Base-by-base conservation (phyloP, 192 early-diverging fungal species). In the Spinellus fusiger region DNA sequence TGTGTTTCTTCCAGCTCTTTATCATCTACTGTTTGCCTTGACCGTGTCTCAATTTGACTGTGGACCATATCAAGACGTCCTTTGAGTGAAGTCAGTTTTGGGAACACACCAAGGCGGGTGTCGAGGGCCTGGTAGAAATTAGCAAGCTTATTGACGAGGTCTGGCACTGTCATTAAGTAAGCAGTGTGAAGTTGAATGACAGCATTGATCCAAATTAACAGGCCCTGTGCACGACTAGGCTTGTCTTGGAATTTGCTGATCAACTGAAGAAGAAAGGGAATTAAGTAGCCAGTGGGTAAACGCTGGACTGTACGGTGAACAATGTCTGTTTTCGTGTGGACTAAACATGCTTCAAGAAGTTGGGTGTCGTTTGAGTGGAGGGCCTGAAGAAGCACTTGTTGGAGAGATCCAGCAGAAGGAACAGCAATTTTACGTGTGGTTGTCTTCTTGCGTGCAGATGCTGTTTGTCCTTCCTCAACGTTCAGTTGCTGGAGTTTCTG, bases 81-180 rank as follows among this genome's bases (percentile, higher is more conserved):
- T 28, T 74, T 61, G 34, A 82, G 49, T 56, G 75, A 71, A n/a
- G 70, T 33, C 56, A 82, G 32, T 55, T 78, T 79, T n/a, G 75
- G 68, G 59, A 74, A 78, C 13, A 71, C 65, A 9, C 54, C 54
- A n/a, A 76, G 54, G n/a, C 76, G 75, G 4, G 68, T 54, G 37
- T 80, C 74, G 27, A 82, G 33, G 12, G 71, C 61, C 66, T 80
- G 76, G 65, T 80, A 80, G 47, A 82, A 77, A 26, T 66, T 59
- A 27, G 80, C 71, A 18, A 82, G 49, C 57, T 77, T 76, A 29
- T 65, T 54, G 31, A 77, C 68, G 35, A 80, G 25, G 23, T 80
- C 73, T 5, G 77, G 73, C 1, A 80, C 74, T 1, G 78, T 78
- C 80, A 82, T 80, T 61, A 82, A 58, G 55, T 82, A 80, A 26